These are phyloP conservation scores for Xylaria telfairii DNA, from an alignment of 495 filamentous ascomycete genomes.

Conservation along the genomic window DNA sequence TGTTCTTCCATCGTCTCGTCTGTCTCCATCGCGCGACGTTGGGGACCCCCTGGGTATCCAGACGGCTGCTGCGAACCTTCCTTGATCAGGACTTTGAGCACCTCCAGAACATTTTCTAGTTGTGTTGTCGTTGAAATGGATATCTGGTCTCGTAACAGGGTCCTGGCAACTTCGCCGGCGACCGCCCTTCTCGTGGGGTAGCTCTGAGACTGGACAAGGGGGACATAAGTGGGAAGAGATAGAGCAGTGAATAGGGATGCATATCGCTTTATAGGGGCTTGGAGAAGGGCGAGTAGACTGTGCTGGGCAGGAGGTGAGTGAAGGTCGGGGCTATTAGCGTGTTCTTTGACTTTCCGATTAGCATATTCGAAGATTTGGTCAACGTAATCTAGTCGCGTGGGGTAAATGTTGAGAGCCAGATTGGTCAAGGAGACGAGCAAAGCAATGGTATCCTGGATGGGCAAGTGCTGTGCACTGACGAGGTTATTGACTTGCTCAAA, in stretches of 20 bases:
- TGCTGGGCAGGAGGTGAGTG: constrained; percentile 87
- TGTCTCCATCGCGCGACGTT: constrained; percentile 75
- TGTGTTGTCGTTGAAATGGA: constrained; percentile 75
- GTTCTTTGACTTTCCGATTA: constrained; percentile 83
- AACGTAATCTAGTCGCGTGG: constrained; percentile 89
- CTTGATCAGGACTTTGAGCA: constrained; percentile 87
- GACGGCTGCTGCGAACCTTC: constrained; percentile 86
- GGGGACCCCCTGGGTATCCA: constrained; percentile 81
- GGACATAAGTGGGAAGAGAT: constrained; percentile 87
- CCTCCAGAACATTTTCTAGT: constrained; percentile 86
- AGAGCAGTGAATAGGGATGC: constrained; percentile 92
- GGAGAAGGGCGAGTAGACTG: constrained; percentile 84
- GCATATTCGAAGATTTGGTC: constrained; percentile 93
- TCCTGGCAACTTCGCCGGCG: constrained; percentile 83
- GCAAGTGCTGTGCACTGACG: constrained; percentile 85
- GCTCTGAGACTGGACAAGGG: constrained; percentile 88
- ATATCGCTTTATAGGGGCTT: constrained; percentile 87
- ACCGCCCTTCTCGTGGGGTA: constrained; percentile 91
- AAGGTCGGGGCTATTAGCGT: constrained; percentile 90
- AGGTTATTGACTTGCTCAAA: constrained; percentile 94
- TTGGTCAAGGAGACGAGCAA: constrained; percentile 90
- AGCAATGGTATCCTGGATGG: constrained; percentile 94
- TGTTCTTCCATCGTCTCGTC: constrained; percentile 98
- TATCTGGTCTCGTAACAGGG: constrained; percentile 79
- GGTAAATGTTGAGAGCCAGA: constrained; percentile 93